Base-by-base conservation (phyloP, 306 rosid genomes). In the Styphnolobium japonicum region DNA sequence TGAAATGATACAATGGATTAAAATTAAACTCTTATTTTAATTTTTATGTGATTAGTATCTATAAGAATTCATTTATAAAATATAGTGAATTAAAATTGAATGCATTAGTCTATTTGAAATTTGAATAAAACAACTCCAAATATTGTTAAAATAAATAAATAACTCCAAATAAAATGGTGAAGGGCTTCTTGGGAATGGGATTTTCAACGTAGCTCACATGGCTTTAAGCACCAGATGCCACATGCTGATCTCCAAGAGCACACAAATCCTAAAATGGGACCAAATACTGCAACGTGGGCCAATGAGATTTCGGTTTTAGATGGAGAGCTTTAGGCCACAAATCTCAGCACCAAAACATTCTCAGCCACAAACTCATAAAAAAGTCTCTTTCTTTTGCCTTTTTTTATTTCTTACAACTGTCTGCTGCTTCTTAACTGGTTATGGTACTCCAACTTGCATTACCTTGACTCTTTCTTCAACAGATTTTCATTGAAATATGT, bases 321-420 rank as follows among this genome's bases (percentile, higher is more conserved):
- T 89, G 95, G 85, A 62, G 69, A 18, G 0, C 27, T 87, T 85
- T 29, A 71, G 75, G 83, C 97, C 97, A 90, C 97, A 61, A 86
- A 69, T 39, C 67, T 67, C 49, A 3, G 0, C 9, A 23, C 66
- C 76, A 12, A 58, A 71, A 4, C 63, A 45, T 81, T 68, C 78
- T 89, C 86, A 87, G 91, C 92, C 97, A 89, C 97, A 85, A 88
- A 75, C 56, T 27, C 75, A 18, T 5, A 6, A 42, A 11, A 49
- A 22, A 72, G 80, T 73, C 45, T 39, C 22, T 63, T 33, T 16
- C 68, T 66, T 40, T 73, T 5, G 29, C 18, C 51, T 37, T 33
- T 16, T 33, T 0, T 2, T 75, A 16, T 37, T 57, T 5, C 76
- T 25, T 10, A 46, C 63, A 16, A 9, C 16, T 75, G 83, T 79